Base-by-base conservation (phyloP, 768 basidiomycete genomes). In the Rhodosporidiobolus odoratus region DNA sequence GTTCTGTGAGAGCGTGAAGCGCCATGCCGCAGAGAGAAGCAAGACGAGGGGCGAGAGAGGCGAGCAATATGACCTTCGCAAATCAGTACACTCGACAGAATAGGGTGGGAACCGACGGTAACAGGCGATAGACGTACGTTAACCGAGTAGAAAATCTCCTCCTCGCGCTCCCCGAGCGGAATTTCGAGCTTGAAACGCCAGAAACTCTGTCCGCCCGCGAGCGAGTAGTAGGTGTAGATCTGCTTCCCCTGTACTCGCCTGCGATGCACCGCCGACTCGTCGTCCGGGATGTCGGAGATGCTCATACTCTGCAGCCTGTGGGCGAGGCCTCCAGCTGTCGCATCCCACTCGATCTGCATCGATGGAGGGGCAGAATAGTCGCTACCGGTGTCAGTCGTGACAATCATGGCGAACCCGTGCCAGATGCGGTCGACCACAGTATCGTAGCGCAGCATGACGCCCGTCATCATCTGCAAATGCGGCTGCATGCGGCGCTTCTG, bases 161-260 rank as follows among this genome's bases (percentile, higher is more conserved):
- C 89, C 81, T 95, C 91, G 45, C 82, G 81, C 15, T 82, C 80
- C 2, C 84, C 83, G 3, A 97, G 79, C 0, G 91, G 92, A 64
- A 99, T 84, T 72, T 88, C 86, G 58, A 97, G 86, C 76, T 87
- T 83, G 81, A 97, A 97, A 62, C 95, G 84, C 90, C 92, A 98
- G 82, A 99, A 99, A 1, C 91, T 91, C 77, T 86, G 92, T 0
- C 89, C 88, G 8, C 92, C 94, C 68, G 77, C 72, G 37, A 68
- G 35, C 58, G 40, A 74, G 71, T 62, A 41, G 71, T 78, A 79
- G 3, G 57, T 61, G 71, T 75, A 71, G 68, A 80, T 77, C 57
- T 64, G 66, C 38, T 74, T 56, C 23, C 68, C 78, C 12, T 48
- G 34, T 34, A 75, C n/a, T 15, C 27, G 35, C 19, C 63, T 52